Percentiles rank a stretch among this genome's conserved stretches.
These are phyloP conservation scores for Akanthomyces dipterigenus DNA, from an alignment of 2,329 filamentous ascomycete genomes.

Conservation along the genomic window DNA sequence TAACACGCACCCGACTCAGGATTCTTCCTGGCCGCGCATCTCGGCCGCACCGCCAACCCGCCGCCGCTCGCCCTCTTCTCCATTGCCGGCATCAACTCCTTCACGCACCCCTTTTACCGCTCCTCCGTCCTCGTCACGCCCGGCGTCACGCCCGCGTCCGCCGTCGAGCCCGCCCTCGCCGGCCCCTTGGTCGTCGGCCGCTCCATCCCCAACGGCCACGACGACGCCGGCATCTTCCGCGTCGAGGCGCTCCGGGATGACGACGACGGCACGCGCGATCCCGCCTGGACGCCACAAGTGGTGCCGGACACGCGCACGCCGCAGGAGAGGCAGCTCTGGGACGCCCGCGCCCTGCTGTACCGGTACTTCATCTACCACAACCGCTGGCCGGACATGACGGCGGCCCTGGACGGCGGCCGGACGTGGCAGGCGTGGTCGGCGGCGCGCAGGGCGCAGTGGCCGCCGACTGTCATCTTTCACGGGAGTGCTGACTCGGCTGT, in stretches of 20 bases:
- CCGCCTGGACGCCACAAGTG: slow-evolving; percentile 13
- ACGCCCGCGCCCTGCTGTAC: slow-evolving; percentile 22
- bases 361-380: slow-evolving; percentile 29
- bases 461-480: slow-evolving; percentile 28
- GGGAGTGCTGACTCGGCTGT: slow-evolving; percentile 25
- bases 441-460: slow-evolving; percentile 22
- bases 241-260: slow-evolving; percentile 21
- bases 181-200: slow-evolving; percentile 20
- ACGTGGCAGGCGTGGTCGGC: slow-evolving; percentile 19
- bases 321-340: neutral
- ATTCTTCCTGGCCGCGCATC: slow-evolving; percentile 25
- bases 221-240: slow-evolving; percentile 19
- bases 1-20: slow-evolving; percentile 15
- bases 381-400: slow-evolving; percentile 21
- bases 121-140: slow-evolving; percentile 25
- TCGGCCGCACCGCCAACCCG: slow-evolving; percentile 24
- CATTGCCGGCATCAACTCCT: slow-evolving; percentile 30
- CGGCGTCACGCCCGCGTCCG: slow-evolving; percentile 20
- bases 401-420: slow-evolving; percentile 25
- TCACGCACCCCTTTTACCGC: slow-evolving; percentile 29
- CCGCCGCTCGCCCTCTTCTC: slow-evolving; percentile 27
- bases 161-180: slow-evolving; percentile 19
- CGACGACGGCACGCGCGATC: slow-evolving; percentile 21
- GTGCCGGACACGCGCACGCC: neutral
- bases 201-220: slow-evolving; percentile 2